Base-by-base conservation (phyloP, 164 flowering plant species). In the Macadamia tetraphylla region DNA sequence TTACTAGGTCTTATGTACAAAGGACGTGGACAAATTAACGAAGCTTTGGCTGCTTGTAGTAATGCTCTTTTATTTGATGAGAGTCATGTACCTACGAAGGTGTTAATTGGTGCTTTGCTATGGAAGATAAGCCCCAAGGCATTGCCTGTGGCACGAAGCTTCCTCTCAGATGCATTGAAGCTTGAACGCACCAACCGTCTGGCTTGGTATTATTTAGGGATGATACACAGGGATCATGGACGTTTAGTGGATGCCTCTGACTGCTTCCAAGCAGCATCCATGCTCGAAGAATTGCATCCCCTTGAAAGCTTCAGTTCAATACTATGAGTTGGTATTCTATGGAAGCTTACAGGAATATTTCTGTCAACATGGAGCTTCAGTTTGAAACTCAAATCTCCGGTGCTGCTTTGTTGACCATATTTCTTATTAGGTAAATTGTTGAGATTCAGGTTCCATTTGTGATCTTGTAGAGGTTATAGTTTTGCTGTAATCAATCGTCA, bases 271-370 rank as follows among this genome's bases (percentile, higher is more conserved):
- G 99, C 98, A 5, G 98, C 98, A 42, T 70, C 87, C 44, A 90
- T 95, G 91, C 99, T 95, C 63, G 94, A 89, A 77, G 99, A 92
- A 65, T 87, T 91, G 1, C 90, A 92, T 69, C 99, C 98, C 1
- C 64, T 92, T 58, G 98, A 95, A 78, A 86, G 83, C 77, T 94
- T 92, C 79, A 84, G 80, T 75, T 77, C 86, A 64, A 58, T 87
- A 49, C 56, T 59, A 62, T 88, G 75, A 79, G 59, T 68, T 12
- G 46, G 3, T 56, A 46, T 40, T 23, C 53, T 67, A 10, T 56
- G 44, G 30, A 63, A 63, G 11, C 57, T 53, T 17, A 14, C 57
- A 53, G 18, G 57, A n/a, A 53, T 53, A 12, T 53, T 14, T 17
- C 57, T 13, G 57, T 53, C 6, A 53, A 53, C 6, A 13, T 14